These are phyloP conservation scores for Scheffersomyces stambukii DNA, from an alignment of 1,139 yeast genomes.

Conservation along the genomic window DNA sequence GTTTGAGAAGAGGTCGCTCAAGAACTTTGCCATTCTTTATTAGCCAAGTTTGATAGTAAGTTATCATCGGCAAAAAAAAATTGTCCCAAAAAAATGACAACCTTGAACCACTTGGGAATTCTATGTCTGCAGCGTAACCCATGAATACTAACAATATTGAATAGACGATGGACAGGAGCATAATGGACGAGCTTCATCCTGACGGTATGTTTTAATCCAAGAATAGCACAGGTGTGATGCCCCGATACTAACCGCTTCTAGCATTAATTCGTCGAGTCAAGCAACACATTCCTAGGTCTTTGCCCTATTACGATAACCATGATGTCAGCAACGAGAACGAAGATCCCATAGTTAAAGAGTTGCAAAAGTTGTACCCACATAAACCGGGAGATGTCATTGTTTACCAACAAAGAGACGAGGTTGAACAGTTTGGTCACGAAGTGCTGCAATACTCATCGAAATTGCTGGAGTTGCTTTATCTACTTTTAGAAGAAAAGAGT, in stretches of 20 bases:
- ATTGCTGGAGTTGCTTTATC: slow-evolving; percentile 25
- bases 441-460: slow-evolving; percentile 23
- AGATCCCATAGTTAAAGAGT: slow-evolving; percentile 26
- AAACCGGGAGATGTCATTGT: slow-evolving; percentile 8
- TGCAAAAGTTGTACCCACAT: slow-evolving; percentile 32
- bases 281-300: slow-evolving; percentile 13
- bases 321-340: slow-evolving; percentile 7
- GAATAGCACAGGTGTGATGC: background rate
- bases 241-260: slow-evolving; percentile 1
- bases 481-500: slow-evolving; percentile 23
- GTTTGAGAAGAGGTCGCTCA: too few species aligned
- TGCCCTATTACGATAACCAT: slow-evolving; percentile 11
- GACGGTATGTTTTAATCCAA: slow-evolving; percentile 15
- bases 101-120: too few species aligned
- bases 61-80: too few species aligned
- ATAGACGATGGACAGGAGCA: slow-evolving; percentile 4
- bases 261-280: slow-evolving; percentile 12
- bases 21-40: too few species aligned
- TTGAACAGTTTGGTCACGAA: too few species aligned
- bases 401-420: slow-evolving; percentile 4
- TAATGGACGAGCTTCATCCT: slow-evolving; percentile 17
- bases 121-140: too few species aligned
- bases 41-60: too few species aligned
- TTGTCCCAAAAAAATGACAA: too few species aligned
- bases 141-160: slow-evolving; percentile 6